A percentile compares a stretch with the other conserved stretches of the same genome.
These are phyloP conservation scores for Microcyclospora tardicrescens DNA, from an alignment of 2,329 filamentous ascomycete genomes.

Conservation along the genomic window DNA sequence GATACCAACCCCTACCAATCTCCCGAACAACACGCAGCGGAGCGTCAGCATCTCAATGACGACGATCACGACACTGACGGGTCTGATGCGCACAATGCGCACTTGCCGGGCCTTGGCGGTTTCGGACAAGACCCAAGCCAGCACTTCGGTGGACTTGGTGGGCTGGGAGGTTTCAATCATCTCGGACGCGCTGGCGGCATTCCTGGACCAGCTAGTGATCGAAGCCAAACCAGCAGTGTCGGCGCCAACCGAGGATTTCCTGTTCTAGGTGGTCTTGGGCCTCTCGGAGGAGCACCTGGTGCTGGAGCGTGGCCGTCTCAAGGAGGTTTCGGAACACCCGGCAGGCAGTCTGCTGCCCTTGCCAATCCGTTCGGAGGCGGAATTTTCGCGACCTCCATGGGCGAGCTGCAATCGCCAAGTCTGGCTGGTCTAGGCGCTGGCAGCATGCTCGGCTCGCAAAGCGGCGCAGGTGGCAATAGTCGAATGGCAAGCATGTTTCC, in stretches of 20 bases:
- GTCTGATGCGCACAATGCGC: conserved; percentile 16
- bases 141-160: conserved; percentile 20
- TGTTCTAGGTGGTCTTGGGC: conserved; percentile 40
- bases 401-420: conserved; percentile 64
- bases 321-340: conserved; percentile 62
- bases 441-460: conserved; percentile 50
- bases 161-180: conserved; percentile 18
- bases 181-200: conserved; percentile 25
- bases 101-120: conserved; percentile 19
- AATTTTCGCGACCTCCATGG: conserved; percentile 57
- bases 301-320: conserved; percentile 47
- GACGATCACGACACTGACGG: conserved; percentile 26
- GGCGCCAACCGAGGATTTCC: conserved; percentile 61
- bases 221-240: conserved; percentile 84
- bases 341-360: conserved; percentile 41
- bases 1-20: conserved; percentile 96
- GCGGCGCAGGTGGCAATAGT: conserved; percentile 36
- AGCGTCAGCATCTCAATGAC: conserved; percentile 30
- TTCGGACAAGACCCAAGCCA: conserved; percentile 14
- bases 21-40: conserved; percentile 60
- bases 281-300: conserved; percentile 39
- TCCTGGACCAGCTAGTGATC: conserved; percentile 58
- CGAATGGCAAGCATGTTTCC: conserved; percentile 65
- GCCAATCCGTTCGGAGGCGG: conserved; percentile 42
- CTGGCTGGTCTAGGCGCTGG: conserved; percentile 52